Conservation (phyloP, 805 yeast species). For the Priceomyces castillae region DNA sequence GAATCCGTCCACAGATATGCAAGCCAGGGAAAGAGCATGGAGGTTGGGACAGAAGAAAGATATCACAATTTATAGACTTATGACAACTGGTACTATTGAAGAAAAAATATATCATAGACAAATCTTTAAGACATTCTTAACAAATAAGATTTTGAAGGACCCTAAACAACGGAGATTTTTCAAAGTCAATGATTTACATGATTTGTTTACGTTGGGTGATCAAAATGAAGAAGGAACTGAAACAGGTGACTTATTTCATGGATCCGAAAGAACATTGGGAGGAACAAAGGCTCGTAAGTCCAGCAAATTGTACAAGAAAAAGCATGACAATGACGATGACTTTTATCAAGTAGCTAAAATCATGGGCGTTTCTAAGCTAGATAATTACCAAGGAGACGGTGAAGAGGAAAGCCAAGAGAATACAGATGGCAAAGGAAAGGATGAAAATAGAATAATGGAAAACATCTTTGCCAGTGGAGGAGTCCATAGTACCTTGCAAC, state of each 20-base stretch:
- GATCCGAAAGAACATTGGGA: constrained; percentile 38
- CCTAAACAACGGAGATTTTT: constrained; percentile 93
- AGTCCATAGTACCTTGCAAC: constrained; percentile 71
- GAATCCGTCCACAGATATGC: constrained; percentile 97
- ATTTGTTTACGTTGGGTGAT: constrained; percentile 81
- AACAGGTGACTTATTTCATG: constrained; percentile 61
- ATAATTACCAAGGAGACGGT: constrained; percentile 56
- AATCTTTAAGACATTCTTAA: constrained; percentile 89
- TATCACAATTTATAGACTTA: constrained; percentile 83
- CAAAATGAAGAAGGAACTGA: constrained; percentile 64
- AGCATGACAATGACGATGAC: constrained; percentile 56
- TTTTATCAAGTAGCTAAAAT: constrained; percentile 60
- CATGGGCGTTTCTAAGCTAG: constrained; percentile 72
- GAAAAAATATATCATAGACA: constrained; percentile 97
- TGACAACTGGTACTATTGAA: constrained; percentile 94
- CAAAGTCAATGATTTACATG: constrained; percentile 88
- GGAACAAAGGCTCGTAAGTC: constrained; percentile 35
- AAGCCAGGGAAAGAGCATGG: constrained; percentile 97
- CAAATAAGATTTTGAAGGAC: constrained; percentile 91
- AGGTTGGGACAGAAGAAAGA: constrained; percentile 91
- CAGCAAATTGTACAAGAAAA: constrained; percentile 24
- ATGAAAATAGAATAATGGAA: constrained; percentile 68
- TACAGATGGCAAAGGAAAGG: constrained; percentile 20
- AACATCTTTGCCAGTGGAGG: constrained; percentile 71
- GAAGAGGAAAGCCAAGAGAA: constrained; percentile 35